A percentile compares a stretch with the other conserved stretches of the same genome.
phyloP scores from a whole-genome alignment of 1,284 basidiomycete species.

The Tilletia caries region DNA sequence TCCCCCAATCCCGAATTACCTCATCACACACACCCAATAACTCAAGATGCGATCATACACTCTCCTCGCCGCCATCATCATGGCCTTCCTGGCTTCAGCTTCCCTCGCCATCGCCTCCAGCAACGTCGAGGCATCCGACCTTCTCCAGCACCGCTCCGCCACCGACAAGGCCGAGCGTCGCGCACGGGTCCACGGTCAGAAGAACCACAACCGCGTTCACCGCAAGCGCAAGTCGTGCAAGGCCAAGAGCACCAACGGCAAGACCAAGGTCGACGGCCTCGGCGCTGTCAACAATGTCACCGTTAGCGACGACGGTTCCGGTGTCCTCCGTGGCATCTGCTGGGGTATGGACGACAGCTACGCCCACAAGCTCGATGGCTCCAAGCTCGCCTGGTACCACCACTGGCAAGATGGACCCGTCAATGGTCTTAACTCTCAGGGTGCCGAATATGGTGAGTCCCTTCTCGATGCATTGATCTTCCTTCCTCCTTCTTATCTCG shows the following conservation, averaged over 20 bases:
- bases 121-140: not conserved
- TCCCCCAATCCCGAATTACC: too few species aligned
- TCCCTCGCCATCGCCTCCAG: conserved; percentile 8
- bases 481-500: not conserved
- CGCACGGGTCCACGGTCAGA: not conserved
- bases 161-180: conserved; percentile 3
- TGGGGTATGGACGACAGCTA: conserved; percentile 45
- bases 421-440: conserved; percentile 27
- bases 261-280: not conserved
- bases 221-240: conserved; percentile 15
- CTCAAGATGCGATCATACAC: conserved; percentile 13
- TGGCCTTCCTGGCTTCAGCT: conserved; percentile 10
- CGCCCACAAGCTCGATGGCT: conserved; percentile 33
- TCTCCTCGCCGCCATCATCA: conserved; percentile 8
- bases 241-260: not conserved
- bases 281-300: not conserved
- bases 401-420: conserved; percentile 48
- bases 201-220: not conserved
- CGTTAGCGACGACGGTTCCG: not conserved
- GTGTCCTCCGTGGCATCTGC: conserved; percentile 8
- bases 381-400: conserved; percentile 44
- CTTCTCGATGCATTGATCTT: not conserved
- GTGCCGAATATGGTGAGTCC: conserved; percentile 32
- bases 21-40: not conserved
- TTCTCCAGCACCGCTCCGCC: not conserved